A percentile compares a stretch with the other conserved stretches of the same genome.
These are phyloP conservation scores for Dichotomocladium elegans DNA, from an alignment of 371 early-diverging fungal species.

Conservation along the genomic window DNA sequence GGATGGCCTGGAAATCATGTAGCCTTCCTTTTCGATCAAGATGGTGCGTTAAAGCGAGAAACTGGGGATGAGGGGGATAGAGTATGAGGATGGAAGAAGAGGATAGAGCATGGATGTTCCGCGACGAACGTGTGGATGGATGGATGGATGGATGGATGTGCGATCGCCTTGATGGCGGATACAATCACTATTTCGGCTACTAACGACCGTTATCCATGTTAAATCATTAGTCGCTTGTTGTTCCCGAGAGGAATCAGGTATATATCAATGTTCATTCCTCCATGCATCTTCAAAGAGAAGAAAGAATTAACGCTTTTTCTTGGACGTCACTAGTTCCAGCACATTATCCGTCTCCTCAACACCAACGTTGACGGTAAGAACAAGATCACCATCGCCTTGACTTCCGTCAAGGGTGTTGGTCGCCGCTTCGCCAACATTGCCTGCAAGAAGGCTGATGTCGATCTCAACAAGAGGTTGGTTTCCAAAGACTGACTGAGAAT, in stretches of 20 bases:
- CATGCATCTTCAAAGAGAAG: background rate
- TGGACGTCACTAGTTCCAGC: constrained; percentile 74
- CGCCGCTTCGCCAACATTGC: constrained; percentile 97
- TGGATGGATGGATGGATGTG: constrained; percentile 10
- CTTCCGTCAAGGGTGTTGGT: constrained; percentile 98
- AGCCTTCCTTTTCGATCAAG: constrained; percentile 5
- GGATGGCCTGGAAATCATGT: background rate
- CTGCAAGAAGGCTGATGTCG: constrained; percentile 98
- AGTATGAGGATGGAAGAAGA: too few relatives aligned
- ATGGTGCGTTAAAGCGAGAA: constrained; percentile 2
- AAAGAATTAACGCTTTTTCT: background rate
- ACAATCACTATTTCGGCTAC: background rate
- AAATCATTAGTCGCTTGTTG: constrained; percentile 75
- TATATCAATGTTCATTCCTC: background rate
- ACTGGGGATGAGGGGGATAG: too few relatives aligned
- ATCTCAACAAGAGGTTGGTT: constrained; percentile 89
- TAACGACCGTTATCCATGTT: constrained; percentile 9
- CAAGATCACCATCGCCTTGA: constrained; percentile 95
- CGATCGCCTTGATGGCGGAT: background rate
- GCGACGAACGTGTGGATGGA: background rate
- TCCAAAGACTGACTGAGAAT: too few relatives aligned
- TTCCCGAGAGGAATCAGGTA: constrained; percentile 73
- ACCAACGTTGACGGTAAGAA: constrained; percentile 99
- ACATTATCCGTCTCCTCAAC: constrained; percentile 99
- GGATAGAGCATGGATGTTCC: background rate